These are phyloP conservation scores for Gelatoporia subvermispora DNA, from an alignment of 768 basidiomycete species.

Conservation along the genomic window DNA sequence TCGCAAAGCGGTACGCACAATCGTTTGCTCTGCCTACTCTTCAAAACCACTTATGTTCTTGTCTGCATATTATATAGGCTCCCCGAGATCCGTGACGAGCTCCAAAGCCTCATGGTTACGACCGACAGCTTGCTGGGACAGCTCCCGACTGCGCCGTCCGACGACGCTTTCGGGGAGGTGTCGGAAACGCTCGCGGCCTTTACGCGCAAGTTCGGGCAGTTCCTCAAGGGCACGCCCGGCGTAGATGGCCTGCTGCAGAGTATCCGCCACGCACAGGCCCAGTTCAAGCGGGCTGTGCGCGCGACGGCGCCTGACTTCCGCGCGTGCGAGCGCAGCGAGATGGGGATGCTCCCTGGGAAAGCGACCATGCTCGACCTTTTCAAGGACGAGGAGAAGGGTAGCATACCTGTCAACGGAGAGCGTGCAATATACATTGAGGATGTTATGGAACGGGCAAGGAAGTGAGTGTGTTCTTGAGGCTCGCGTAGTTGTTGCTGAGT, in stretches of 20 bases:
- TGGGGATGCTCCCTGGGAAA: conserved; percentile 10
- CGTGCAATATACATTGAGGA: conserved; percentile 46
- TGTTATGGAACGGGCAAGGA: conserved; percentile 39
- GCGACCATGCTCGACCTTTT: conserved; percentile 8
- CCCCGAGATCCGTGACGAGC: conserved; percentile 55
- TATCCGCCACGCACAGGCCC: conserved; percentile 44
- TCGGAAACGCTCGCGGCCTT: conserved; percentile 44
- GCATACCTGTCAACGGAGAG: conserved; percentile 1
- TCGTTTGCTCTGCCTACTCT: conserved; percentile 7
- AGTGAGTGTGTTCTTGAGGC: conserved; percentile 31
- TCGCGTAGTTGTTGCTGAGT: background rate
- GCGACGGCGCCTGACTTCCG: conserved; percentile 54
- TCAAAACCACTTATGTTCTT: conserved; percentile 36
- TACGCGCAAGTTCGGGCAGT: conserved; percentile 34
- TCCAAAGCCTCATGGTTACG: conserved; percentile 38
- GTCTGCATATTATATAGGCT: conserved; percentile 38
- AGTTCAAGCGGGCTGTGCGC: conserved; percentile 45
- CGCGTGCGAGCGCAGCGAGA: conserved; percentile 32
- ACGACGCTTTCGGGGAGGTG: conserved; percentile 53
- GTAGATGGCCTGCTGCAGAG: conserved; percentile 49
- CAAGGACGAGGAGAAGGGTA: conserved; percentile 14
- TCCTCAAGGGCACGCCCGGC: conserved; percentile 51
- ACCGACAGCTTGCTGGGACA: conserved; percentile 28
- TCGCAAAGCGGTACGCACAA: conserved; percentile 47
- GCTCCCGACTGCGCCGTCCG: conserved; percentile 49